These are phyloP conservation scores for Cerioporus squamosus DNA, from an alignment of 1,284 basidiomycete genomes.

Conservation along the genomic window DNA sequence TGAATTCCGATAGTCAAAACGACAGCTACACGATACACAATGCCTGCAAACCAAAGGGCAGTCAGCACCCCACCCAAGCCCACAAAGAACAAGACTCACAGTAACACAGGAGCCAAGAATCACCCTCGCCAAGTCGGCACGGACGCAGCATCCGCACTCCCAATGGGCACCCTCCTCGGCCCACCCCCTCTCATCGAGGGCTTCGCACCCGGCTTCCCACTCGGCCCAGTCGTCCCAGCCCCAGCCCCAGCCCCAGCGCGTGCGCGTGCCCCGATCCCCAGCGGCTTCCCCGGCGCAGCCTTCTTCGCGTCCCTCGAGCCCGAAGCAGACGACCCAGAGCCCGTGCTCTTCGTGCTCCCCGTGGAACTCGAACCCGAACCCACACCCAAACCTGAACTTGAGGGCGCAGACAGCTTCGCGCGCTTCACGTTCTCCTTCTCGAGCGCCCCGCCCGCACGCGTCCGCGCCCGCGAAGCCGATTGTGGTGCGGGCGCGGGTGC, in stretches of 20 bases:
- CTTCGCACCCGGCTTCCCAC: conserved; percentile 8
- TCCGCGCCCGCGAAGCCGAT: conserved; percentile 7
- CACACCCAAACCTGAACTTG: background rate
- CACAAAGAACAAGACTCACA: too few species aligned
- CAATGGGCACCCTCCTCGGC: conserved; percentile 59
- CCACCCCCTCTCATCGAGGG: conserved; percentile 41
- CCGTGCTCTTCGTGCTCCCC: conserved; percentile 1
- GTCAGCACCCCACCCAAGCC: too few species aligned
- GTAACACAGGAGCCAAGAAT: background rate
- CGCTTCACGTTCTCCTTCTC: conserved; percentile 34
- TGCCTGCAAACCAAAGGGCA: background rate
- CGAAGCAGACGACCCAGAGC: background rate
- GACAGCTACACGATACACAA: background rate
- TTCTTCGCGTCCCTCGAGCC: conserved; percentile 5
- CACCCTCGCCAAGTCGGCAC: conserved; percentile 40
- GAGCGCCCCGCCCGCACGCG: conserved; percentile 18
- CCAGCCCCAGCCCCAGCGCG: background rate
- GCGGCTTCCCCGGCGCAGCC: background rate
- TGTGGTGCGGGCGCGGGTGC: conserved; percentile 8
- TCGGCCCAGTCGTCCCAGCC: background rate
- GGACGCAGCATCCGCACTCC: conserved; percentile 58
- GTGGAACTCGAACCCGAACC: background rate
- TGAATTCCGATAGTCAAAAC: background rate
- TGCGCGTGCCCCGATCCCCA: background rate
- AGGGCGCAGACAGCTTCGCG: conserved; percentile 22